Conservation (phyloP, 345 rosid genomes). For the Pelargonium nanum region DNA sequence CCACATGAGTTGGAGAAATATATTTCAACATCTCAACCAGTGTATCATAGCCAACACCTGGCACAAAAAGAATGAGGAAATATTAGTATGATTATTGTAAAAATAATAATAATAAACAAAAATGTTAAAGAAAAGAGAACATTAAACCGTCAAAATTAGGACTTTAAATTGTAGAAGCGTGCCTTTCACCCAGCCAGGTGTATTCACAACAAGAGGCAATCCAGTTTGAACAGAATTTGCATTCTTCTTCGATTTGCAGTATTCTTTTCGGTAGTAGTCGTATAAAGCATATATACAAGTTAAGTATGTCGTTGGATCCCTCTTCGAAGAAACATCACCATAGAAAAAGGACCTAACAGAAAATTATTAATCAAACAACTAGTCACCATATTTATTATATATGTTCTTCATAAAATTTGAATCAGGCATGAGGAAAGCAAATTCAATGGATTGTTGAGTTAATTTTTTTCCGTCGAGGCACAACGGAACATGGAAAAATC, state of each 20-base stretch:
- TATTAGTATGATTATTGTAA: not conserved
- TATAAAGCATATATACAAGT: constrained; percentile 42
- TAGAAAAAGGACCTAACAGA: constrained; percentile 60
- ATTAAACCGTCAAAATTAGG: not conserved
- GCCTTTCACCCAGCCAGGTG: constrained; percentile 99
- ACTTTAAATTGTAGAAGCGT: not conserved
- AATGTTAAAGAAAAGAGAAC: not conserved
- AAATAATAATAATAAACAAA: not conserved
- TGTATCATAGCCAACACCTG: constrained; percentile 86
- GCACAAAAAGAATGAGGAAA: constrained; percentile 9
- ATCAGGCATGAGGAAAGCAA: not conserved
- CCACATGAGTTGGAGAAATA: constrained; percentile 69
- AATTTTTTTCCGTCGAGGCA: not conserved
- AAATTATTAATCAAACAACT: constrained; percentile 8
- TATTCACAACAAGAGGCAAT: constrained; percentile 75
- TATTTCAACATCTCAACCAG: constrained; percentile 64
- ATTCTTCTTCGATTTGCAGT: constrained; percentile 21
- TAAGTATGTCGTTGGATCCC: constrained; percentile 68
- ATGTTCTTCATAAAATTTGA: not conserved
- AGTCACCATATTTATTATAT: not conserved
- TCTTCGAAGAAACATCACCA: constrained; percentile 83
- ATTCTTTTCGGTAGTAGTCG: constrained; percentile 49
- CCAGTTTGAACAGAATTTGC: constrained; percentile 29
- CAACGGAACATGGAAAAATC: not conserved
- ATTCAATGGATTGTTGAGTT: not conserved